Conservation (phyloP, 2,329 filamentous ascomycete species). For the Colletotrichum nymphaeae region DNA sequence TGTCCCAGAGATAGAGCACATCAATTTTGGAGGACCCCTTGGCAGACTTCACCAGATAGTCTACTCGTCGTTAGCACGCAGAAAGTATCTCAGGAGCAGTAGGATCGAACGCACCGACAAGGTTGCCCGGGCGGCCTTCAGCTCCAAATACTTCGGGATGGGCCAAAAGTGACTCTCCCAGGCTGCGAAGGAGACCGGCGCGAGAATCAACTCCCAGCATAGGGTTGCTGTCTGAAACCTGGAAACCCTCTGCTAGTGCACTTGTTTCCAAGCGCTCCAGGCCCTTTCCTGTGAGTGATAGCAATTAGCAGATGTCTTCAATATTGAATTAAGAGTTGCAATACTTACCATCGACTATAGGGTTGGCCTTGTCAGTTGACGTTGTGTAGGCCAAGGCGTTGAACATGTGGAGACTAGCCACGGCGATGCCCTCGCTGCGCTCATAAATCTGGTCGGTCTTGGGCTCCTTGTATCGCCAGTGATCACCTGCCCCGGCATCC, state of each 20-base stretch:
- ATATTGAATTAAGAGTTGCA: not conserved
- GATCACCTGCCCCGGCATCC: conserved; percentile 65
- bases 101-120: conserved; percentile 53
- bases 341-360: conserved; percentile 48
- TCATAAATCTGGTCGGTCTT: conserved; percentile 46
- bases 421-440: conserved; percentile 63
- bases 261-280: conserved; percentile 47
- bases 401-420: conserved; percentile 63
- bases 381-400: conserved; percentile 51
- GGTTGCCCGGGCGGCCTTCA: conserved; percentile 56
- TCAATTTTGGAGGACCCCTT: conserved; percentile 46
- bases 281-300: conserved; percentile 43
- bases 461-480: conserved; percentile 59
- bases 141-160: conserved; percentile 53
- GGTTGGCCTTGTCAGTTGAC: conserved; percentile 24
- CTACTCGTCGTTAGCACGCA: conserved; percentile 40
- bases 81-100: not conserved
- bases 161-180: conserved; percentile 54
- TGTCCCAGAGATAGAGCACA: conserved; percentile 53
- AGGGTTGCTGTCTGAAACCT: conserved; percentile 55
- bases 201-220: conserved; percentile 58
- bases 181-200: conserved; percentile 51
- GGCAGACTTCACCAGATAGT: conserved; percentile 50
- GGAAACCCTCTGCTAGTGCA: conserved; percentile 52
- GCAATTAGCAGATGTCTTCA: not conserved